Conservation (phyloP, 164 flowering plant species). For the Pachysandra terminalis region DNA sequence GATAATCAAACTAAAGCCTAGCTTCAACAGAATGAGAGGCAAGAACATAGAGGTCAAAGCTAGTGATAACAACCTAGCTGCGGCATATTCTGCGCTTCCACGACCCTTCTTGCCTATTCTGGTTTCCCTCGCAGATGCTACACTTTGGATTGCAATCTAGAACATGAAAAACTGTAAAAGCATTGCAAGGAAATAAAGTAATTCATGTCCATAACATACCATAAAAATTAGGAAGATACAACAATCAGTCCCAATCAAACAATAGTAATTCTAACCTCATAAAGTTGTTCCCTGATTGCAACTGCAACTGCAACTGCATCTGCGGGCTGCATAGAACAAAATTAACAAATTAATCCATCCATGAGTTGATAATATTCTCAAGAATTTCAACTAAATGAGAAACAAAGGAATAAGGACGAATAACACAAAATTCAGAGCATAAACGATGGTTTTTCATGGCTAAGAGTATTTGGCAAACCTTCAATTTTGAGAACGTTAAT, state of each 20-base stretch:
- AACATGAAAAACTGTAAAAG: conserved; percentile 12
- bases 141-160: conserved; percentile 84
- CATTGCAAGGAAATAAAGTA: background rate
- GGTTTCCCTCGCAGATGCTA: conserved; percentile 79
- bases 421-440: background rate
- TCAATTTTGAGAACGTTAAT: too few species aligned
- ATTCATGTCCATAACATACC: background rate
- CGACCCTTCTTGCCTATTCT: conserved; percentile 87
- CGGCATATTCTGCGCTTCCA: conserved; percentile 50
- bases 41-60: conserved; percentile 2
- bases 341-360: background rate
- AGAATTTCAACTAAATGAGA: background rate
- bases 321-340: conserved; percentile 65
- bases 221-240: background rate
- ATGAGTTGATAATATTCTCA: background rate
- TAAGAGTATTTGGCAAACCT: too few species aligned
- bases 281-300: conserved; percentile 96
- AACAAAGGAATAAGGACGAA: too few species aligned
- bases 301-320: conserved; percentile 92
- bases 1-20: background rate
- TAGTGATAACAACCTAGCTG: conserved; percentile 50
- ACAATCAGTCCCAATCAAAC: background rate
- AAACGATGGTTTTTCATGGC: too few species aligned
- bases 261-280: conserved; percentile 54
- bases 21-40: background rate